These are phyloP conservation scores for Clonostachys rhizophaga DNA, from an alignment of 2,329 filamentous ascomycete species.

Conservation along the genomic window DNA sequence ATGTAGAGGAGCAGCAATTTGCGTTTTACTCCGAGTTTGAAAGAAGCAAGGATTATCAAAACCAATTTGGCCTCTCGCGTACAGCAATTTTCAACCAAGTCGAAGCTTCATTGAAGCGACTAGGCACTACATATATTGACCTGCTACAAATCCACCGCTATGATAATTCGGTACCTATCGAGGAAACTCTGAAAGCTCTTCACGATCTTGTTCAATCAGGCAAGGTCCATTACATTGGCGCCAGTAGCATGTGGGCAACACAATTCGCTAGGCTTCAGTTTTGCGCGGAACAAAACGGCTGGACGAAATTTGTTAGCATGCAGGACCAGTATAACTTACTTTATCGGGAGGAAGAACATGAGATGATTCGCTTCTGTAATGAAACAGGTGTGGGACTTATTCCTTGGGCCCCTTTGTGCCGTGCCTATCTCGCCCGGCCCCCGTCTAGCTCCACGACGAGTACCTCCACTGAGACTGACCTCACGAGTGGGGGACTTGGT, in stretches of 20 bases:
- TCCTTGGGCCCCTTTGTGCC: constrained; percentile 13
- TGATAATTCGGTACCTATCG: constrained; percentile 41
- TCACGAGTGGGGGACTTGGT: constrained; percentile 12
- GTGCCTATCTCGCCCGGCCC: constrained; percentile 19
- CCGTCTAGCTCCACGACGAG: constrained; percentile 10
- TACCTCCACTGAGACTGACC: constrained; percentile 23
- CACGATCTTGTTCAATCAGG: constrained; percentile 54
- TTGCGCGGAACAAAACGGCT: constrained; percentile 45
- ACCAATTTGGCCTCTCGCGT: constrained; percentile 43
- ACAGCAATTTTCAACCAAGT: constrained; percentile 62
- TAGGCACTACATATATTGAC: constrained; percentile 52
- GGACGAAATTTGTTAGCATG: constrained; percentile 54
- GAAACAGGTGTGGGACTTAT: constrained; percentile 34
- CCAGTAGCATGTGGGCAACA: constrained; percentile 39
- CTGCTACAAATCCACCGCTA: constrained; percentile 57
- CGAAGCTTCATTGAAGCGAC: constrained; percentile 46
- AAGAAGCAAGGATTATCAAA: constrained; percentile 18
- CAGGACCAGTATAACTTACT: constrained; percentile 49
- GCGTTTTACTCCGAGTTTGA: constrained; percentile 11
- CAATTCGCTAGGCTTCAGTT: constrained; percentile 46
- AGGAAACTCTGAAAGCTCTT: constrained; percentile 59
- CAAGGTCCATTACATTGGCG: constrained; percentile 49
- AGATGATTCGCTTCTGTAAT: constrained; percentile 35
- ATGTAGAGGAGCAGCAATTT: constrained; percentile 8
- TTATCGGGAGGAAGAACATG: constrained; percentile 53